Conservation (phyloP, 1,284 basidiomycete species). For the Apiotrichum gamsii region DNA sequence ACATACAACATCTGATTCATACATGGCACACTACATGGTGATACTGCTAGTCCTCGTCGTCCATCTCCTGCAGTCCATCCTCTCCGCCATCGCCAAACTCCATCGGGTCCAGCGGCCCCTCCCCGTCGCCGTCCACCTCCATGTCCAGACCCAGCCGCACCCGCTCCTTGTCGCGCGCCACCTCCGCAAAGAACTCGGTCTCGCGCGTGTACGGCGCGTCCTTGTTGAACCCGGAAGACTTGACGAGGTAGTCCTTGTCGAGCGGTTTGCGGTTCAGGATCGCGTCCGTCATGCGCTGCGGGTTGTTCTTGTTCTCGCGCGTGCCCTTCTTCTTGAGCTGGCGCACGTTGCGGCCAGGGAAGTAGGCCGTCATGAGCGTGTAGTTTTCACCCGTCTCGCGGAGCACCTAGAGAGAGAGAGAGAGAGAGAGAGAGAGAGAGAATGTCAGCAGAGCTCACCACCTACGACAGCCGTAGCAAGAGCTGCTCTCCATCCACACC, state of each 20-base stretch:
- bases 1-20: not conserved
- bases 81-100: too few species aligned
- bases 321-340: slow-evolving; percentile 35
- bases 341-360: slow-evolving; percentile 32
- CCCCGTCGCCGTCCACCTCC: not conserved
- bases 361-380: slow-evolving; percentile 39
- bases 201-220: slow-evolving; percentile 26
- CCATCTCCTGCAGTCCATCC: too few species aligned
- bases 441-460: too few species aligned
- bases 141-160: slow-evolving; percentile 4
- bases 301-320: slow-evolving; percentile 33
- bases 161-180: slow-evolving; percentile 24
- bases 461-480: too few species aligned
- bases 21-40: too few species aligned
- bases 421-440: too few species aligned
- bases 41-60: too few species aligned
- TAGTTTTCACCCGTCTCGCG: slow-evolving; percentile 42
- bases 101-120: not conserved
- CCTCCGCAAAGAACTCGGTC: slow-evolving; percentile 27
- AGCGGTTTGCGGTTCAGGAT: slow-evolving; percentile 33
- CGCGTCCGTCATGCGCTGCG: slow-evolving; percentile 32
- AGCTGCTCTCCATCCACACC: too few species aligned
- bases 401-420: slow-evolving; percentile 28
- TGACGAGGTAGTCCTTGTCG: slow-evolving; percentile 31
- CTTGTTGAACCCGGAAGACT: slow-evolving; percentile 32